A percentile compares a stretch with the other conserved stretches of the same genome.
Conservation (phyloP, 2,329 filamentous ascomycete species). For the Pyricularia sp. region DNA sequence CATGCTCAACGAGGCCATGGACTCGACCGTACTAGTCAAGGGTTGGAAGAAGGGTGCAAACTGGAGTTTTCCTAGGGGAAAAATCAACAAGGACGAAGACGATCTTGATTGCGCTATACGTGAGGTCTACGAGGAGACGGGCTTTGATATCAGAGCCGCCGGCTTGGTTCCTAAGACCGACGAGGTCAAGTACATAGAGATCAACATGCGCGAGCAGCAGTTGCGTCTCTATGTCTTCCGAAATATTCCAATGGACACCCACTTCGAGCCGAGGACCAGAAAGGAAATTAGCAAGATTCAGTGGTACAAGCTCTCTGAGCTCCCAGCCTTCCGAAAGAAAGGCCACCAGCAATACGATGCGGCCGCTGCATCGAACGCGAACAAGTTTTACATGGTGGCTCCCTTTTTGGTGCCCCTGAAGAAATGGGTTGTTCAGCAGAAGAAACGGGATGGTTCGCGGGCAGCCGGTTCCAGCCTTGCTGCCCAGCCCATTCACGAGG, state of each 20-base stretch:
- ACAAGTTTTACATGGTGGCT: slow-evolving; percentile 97
- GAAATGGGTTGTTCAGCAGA: slow-evolving; percentile 84
- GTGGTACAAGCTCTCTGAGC: slow-evolving; percentile 85
- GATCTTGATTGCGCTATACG: slow-evolving; percentile 89
- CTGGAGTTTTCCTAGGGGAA: slow-evolving; percentile 95
- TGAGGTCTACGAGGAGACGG: slow-evolving; percentile 95
- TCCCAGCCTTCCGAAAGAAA: slow-evolving; percentile 74
- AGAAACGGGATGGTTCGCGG: slow-evolving; percentile 55
- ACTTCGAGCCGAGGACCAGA: slow-evolving; percentile 81
- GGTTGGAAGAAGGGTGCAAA: slow-evolving; percentile 96
- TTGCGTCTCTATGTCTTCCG: slow-evolving; percentile 89
- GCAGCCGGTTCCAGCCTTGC: slow-evolving; percentile 28
- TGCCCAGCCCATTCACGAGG: slow-evolving; percentile 38
- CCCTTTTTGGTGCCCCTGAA: slow-evolving; percentile 80
- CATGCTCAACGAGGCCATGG: slow-evolving; percentile 88
- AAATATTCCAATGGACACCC: slow-evolving; percentile 74
- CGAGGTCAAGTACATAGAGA: slow-evolving; percentile 74
- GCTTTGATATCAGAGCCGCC: slow-evolving; percentile 69
- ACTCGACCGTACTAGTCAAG: slow-evolving; percentile 85
- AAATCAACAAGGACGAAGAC: slow-evolving; percentile 96
- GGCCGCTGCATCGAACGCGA: slow-evolving; percentile 52
- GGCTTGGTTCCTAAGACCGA: slow-evolving; percentile 65
- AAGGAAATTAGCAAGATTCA: slow-evolving; percentile 97
- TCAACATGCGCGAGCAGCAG: slow-evolving; percentile 87
- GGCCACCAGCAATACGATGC: slow-evolving; percentile 44